Conservation (phyloP, 345 rosid species). For the Aquilaria yunnanensis region DNA sequence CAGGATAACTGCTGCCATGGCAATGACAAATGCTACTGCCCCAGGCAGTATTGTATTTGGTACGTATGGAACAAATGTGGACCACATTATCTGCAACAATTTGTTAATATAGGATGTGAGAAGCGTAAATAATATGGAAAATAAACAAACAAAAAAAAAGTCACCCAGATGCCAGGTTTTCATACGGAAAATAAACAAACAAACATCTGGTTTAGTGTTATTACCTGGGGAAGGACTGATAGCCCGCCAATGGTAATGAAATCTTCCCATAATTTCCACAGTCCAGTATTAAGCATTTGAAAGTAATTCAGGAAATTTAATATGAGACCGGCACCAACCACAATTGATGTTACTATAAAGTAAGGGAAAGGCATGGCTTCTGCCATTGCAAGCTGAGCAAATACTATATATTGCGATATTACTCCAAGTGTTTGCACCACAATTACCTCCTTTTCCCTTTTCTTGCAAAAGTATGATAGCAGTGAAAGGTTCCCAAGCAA, state of each 20-base stretch:
- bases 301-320: constrained; percentile 52
- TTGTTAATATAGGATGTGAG: constrained; percentile 4
- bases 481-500: constrained; percentile 82
- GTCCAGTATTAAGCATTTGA: constrained; percentile 34
- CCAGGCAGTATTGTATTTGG: constrained; percentile 72
- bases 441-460: constrained; percentile 71
- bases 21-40: constrained; percentile 42
- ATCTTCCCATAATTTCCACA: constrained; percentile 89
- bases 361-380: constrained; percentile 73
- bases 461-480: constrained; percentile 78
- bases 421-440: constrained; percentile 85
- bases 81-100: constrained; percentile 76
- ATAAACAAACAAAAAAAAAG: background rate
- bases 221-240: constrained; percentile 77
- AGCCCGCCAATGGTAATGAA: constrained; percentile 73
- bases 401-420: constrained; percentile 48
- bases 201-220: constrained; percentile 1
- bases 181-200: background rate
- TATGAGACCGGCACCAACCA: constrained; percentile 52
- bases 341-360: constrained; percentile 43
- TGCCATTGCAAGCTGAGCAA: constrained; percentile 77
- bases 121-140: background rate
- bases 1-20: constrained; percentile 60
- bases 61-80: constrained; percentile 76
- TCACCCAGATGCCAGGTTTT: no score